These are phyloP conservation scores for Populus nigra DNA, from an alignment of 345 rosid species.

Conservation along the genomic window DNA sequence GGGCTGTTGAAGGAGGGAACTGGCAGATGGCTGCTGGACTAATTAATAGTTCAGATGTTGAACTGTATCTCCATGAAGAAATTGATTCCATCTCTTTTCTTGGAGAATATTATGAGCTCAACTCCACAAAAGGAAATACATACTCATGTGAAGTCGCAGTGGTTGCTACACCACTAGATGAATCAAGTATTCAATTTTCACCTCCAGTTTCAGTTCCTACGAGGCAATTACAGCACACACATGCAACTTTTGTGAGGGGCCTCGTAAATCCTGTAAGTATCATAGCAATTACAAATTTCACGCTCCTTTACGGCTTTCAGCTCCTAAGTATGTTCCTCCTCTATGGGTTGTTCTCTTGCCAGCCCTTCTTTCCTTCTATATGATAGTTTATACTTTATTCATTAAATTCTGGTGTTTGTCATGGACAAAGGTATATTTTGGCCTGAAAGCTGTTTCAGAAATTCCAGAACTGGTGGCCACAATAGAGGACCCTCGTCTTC, in stretches of 20 bases:
- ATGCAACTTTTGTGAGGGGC: constrained; percentile 91
- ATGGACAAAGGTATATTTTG: constrained; percentile 64
- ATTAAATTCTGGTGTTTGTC: constrained; percentile 17
- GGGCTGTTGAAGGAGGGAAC: constrained; percentile 92
- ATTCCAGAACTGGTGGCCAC: constrained; percentile 83
- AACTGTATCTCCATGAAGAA: constrained; percentile 63
- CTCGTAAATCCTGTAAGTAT: constrained; percentile 74
- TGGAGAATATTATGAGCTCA: constrained; percentile 70
- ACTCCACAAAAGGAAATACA: constrained; percentile 65
- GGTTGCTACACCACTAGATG: constrained; percentile 79
- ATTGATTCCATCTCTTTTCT: constrained; percentile 58
- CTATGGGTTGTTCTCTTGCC: not conserved
- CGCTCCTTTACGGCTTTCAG: not conserved
- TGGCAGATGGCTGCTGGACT: constrained; percentile 92
- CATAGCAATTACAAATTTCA: not conserved
- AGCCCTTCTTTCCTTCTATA: not conserved
- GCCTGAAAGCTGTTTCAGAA: constrained; percentile 51
- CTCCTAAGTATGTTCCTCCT: not conserved
- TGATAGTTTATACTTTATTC: not conserved
- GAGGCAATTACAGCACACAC: constrained; percentile 83
- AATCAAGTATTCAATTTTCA: constrained; percentile 57
- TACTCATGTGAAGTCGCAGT: constrained; percentile 64
- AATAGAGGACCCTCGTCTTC: constrained; percentile 69
- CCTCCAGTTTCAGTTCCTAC: constrained; percentile 67
- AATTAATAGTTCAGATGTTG: constrained; percentile 63